phyloP scores from a whole-genome alignment of 2,329 filamentous ascomycete species.

The Botrytis deweyae region DNA sequence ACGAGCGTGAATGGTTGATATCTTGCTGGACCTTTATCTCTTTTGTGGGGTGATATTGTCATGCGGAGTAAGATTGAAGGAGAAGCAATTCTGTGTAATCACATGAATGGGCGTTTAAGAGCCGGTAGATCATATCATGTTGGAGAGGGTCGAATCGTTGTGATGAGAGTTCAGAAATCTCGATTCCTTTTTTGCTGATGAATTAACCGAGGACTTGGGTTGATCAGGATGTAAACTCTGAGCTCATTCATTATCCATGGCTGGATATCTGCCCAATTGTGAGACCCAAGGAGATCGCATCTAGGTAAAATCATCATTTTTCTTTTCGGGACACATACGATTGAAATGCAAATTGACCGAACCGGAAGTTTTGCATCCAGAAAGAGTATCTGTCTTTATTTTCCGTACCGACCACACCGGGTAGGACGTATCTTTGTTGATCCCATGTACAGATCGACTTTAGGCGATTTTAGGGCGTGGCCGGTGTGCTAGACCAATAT shows the following conservation, averaged over 20 bases:
- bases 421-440: constrained; percentile 1
- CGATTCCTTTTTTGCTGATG: constrained; percentile 1
- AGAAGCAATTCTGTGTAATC: neutral
- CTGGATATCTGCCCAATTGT: neutral
- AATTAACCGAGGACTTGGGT: neutral
- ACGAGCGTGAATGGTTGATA: neutral
- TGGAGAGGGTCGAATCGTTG: neutral
- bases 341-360: neutral
- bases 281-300: neutral
- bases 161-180: neutral
- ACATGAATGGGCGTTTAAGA: neutral
- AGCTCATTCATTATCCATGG: neutral
- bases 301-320: neutral
- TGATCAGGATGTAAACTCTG: constrained; percentile 4
- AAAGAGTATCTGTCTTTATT: neutral
- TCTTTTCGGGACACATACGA: neutral
- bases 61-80: neutral
- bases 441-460: constrained; percentile 3
- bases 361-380: neutral
- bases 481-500: neutral
- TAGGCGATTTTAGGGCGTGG: neutral
- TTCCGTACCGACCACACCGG: neutral
- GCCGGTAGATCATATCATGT: neutral
- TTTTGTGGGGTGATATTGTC: neutral
- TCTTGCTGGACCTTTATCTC: neutral